A percentile compares a stretch with the other conserved stretches of the same genome.
Evolutionary conservation across 2,329 filamentous ascomycete species (phyloP).

Genomic region (Coniosporium tulheliwenetii): DNA sequence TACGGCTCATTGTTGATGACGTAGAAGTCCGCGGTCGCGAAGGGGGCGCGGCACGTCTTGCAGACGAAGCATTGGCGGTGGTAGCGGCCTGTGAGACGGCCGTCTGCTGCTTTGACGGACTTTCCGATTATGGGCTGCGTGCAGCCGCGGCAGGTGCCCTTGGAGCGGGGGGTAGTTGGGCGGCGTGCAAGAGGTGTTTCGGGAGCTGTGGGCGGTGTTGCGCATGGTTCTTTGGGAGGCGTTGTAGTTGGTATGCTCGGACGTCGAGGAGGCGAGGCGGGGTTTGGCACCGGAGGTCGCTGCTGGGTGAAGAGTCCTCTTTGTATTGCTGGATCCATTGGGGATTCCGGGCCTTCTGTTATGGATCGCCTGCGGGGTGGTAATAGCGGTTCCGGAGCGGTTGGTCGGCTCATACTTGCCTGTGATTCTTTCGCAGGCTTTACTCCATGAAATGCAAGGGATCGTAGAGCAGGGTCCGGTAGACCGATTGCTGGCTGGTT

Average conservation of each 20-base stretch:
- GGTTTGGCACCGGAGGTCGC: not conserved
- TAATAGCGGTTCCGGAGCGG: not conserved
- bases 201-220: not conserved
- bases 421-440: not conserved
- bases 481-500: slow-evolving; percentile 4
- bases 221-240: not conserved
- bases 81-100: slow-evolving; percentile 79
- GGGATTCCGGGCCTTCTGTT: slow-evolving; percentile 11
- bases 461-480: not conserved
- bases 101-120: slow-evolving; percentile 85
- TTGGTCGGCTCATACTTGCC: not conserved
- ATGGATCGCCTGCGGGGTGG: not conserved
- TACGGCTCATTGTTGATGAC: slow-evolving; percentile 77
- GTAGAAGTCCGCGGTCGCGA: slow-evolving; percentile 82
- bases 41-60: slow-evolving; percentile 64
- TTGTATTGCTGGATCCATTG: slow-evolving; percentile 14
- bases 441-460: not conserved
- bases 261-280: no score
- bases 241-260: no score
- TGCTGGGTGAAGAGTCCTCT: slow-evolving; percentile 1
- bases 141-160: slow-evolving; percentile 75
- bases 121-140: slow-evolving; percentile 67
- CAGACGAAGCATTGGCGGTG: slow-evolving; percentile 94
- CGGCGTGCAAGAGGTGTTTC: not conserved
- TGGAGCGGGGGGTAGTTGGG: slow-evolving; percentile 24